Conservation (phyloP, 2,329 filamentous ascomycete genomes). For the Tolypocladium guangdongense region DNA sequence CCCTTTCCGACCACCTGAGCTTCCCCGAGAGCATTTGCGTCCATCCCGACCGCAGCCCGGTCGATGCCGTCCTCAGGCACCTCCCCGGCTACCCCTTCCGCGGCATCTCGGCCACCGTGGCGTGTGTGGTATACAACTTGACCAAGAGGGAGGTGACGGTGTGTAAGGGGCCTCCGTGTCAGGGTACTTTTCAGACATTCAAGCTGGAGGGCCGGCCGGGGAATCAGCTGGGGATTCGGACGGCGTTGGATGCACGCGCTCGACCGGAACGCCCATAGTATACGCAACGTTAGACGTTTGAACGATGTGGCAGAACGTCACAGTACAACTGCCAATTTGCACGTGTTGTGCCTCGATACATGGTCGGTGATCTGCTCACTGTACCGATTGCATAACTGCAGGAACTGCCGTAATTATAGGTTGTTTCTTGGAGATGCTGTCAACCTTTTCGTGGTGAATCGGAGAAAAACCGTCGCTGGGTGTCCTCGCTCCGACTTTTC, state of each 20-base stretch:
- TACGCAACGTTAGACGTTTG: too few species aligned
- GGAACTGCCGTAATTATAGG: too few species aligned
- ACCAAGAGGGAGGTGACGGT: conserved; percentile 7
- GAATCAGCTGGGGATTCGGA: neutral
- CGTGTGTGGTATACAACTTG: conserved; percentile 13
- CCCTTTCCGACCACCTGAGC: conserved; percentile 12
- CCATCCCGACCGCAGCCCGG: conserved; percentile 7
- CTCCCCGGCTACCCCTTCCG: neutral
- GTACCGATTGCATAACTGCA: too few species aligned
- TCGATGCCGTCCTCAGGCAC: neutral
- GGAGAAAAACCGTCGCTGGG: too few species aligned
- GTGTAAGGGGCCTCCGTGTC: conserved; percentile 13
- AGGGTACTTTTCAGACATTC: conserved; percentile 4
- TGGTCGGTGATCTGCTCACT: too few species aligned
- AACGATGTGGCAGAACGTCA: too few species aligned
- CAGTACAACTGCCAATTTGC: too few species aligned
- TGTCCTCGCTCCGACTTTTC: too few species aligned
- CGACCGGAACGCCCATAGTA: neutral
- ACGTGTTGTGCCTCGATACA: too few species aligned
- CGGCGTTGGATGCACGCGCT: neutral
- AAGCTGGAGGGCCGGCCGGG: neutral
- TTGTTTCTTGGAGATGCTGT: too few species aligned
- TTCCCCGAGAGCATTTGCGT: conserved; percentile 11
- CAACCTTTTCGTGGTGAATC: too few species aligned
- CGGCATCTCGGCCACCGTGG: conserved; percentile 9